Evolutionary conservation across 352 stramenopile genomes (phyloP).

Genomic region (Blastocystis sp.): DNA sequence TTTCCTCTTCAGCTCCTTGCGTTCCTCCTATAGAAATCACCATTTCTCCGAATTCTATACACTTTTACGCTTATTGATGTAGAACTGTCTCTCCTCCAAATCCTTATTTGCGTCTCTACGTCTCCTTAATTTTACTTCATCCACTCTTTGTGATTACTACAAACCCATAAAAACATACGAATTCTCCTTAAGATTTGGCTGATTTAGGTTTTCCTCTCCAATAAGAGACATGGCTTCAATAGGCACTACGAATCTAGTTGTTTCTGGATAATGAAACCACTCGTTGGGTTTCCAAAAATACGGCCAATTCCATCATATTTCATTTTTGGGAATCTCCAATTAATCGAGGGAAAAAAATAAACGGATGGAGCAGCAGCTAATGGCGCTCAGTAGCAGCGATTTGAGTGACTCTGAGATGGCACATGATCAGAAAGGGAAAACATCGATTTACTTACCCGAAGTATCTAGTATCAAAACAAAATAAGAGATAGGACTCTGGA

Average conservation of each 20-base stretch:
- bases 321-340: background rate
- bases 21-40: background rate
- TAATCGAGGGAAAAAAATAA: background rate
- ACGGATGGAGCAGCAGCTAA: background rate
- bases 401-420: conserved; percentile 16
- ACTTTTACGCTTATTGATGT: background rate
- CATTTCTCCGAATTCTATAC: background rate
- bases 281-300: background rate
- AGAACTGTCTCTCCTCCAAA: background rate
- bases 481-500: background rate
- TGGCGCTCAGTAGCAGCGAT: conserved; percentile 20
- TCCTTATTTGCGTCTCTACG: conserved; percentile 23
- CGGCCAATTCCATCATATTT: background rate
- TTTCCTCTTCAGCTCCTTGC: background rate
- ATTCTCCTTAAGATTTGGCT: background rate
- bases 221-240: conserved; percentile 1
- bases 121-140: background rate
- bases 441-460: background rate
- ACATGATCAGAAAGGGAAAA: background rate
- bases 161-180: background rate
- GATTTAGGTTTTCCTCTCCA: conserved; percentile 27
- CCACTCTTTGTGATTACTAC: background rate
- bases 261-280: background rate
- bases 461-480: background rate
- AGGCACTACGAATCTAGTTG: background rate